phyloP scores from a whole-genome alignment of 2,329 filamentous ascomycete species.

The Elsinoe batatas region DNA sequence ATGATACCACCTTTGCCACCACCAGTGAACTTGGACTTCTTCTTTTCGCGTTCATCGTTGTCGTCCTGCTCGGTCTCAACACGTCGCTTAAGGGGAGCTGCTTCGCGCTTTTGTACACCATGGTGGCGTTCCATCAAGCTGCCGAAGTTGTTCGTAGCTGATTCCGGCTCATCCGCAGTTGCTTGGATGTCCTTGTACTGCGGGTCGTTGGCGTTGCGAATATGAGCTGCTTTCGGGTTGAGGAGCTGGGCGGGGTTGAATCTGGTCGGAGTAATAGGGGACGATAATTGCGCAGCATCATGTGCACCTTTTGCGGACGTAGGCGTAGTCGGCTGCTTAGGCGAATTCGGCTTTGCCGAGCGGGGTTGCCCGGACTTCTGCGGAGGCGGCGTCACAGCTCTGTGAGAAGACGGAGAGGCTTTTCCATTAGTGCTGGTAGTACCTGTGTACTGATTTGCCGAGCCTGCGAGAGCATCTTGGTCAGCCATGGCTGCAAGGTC shows the following conservation, averaged over 20 bases:
- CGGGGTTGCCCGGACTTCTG: neutral
- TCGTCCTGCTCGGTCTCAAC: slow-evolving; percentile 31
- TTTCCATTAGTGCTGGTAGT: neutral
- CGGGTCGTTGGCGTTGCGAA: neutral
- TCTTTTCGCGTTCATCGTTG: slow-evolving; percentile 29
- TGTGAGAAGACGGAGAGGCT: neutral
- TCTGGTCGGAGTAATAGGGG: slow-evolving; percentile 13
- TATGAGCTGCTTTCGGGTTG: slow-evolving; percentile 24
- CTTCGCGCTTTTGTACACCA: slow-evolving; percentile 58
- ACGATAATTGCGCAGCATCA: neutral
- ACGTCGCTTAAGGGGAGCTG: slow-evolving; percentile 56
- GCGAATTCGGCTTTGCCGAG: neutral
- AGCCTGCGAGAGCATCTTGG: neutral
- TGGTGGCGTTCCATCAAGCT: slow-evolving; percentile 66
- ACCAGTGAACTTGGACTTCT: slow-evolving; percentile 36
- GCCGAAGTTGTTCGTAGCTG: slow-evolving; percentile 31
- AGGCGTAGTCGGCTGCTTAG: neutral
- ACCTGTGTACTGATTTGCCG: neutral
- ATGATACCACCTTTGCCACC: slow-evolving; percentile 47
- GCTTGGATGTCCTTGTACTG: slow-evolving; percentile 7
- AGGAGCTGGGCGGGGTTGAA: slow-evolving; percentile 27
- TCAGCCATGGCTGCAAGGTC: neutral
- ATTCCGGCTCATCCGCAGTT: slow-evolving; percentile 15
- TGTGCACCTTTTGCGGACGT: neutral
- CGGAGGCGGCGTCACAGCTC: neutral